Evolutionary conservation across 768 basidiomycete genomes (phyloP), one percentile per base, ranked within the genome.

Genomic region (Rhodotorula sphaerocarpa): DNA sequence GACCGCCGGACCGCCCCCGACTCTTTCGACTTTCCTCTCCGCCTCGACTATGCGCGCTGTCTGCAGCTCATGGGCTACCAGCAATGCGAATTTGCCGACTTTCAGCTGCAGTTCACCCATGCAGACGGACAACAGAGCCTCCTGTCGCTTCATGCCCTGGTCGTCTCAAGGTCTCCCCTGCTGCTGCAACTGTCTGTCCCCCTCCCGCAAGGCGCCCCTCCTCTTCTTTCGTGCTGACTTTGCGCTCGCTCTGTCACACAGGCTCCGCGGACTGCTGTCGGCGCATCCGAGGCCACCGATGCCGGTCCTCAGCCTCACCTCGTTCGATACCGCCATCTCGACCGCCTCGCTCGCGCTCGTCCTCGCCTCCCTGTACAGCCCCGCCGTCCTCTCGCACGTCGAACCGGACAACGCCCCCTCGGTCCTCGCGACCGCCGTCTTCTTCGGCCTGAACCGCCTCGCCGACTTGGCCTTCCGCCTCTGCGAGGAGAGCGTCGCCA

Each of bases 341-440:
- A 9, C 55, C 42, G 9, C 30, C 18, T 48, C 60, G 2, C 28
- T 66, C 46, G 14, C 25, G 6, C 52, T 66, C 34, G 53, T 27
- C 42, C 41, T 66, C 47, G 60, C 65, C 5, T 66, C 57, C 3
- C 60, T 66, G 20, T 66, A 66, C 53, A 58, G 56, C 4, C 65
- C 65, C 20, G 20, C 46, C 7, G 60, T 59, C 34, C 53, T 62
- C 41, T 6, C 42, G 1, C 60, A 66, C 39, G 34, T 66, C 28
- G 7, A 34, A 12, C n/a, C 33, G 15, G 1, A 36, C 18, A 58
- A 42, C 25, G 52, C 56, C 30, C 30, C 52, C 16, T 5, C 36
- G 3, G 21, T 66, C 34, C 53, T 66, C 46, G 52, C 60, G 2
- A 55, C 57, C 12, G 60, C 60, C 4, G 18, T 14, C 28, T 62